These are phyloP conservation scores for Spathaspora hagerdaliae DNA, from an alignment of 805 yeast genomes.

Conservation along the genomic window DNA sequence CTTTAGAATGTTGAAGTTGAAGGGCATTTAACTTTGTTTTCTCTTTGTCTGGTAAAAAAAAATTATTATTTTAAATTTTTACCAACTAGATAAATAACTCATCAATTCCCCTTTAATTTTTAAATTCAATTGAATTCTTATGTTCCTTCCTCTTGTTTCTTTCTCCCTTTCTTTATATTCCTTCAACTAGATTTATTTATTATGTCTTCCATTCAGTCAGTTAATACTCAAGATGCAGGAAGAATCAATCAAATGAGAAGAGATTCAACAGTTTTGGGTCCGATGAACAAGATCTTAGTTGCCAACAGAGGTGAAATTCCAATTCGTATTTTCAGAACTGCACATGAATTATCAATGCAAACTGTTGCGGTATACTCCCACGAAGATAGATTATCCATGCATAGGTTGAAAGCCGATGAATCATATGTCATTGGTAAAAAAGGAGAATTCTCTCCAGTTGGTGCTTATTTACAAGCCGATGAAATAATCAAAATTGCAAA, in stretches of 20 bases:
- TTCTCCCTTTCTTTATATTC: background rate
- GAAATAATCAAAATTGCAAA: slow-evolving; percentile 66
- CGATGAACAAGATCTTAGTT: slow-evolving; percentile 61
- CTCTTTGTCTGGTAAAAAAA: too few species aligned
- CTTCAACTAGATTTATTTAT: background rate
- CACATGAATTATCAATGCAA: slow-evolving; percentile 95
- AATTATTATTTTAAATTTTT: too few species aligned
- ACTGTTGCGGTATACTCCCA: slow-evolving; percentile 94
- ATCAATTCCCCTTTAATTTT: background rate
- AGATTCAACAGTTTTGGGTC: slow-evolving; percentile 40
- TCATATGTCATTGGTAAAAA: slow-evolving; percentile 86
- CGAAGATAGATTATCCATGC: slow-evolving; percentile 93
- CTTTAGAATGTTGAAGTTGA: too few species aligned
- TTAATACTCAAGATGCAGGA: slow-evolving; percentile 5
- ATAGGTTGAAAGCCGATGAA: slow-evolving; percentile 90
- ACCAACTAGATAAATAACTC: background rate
- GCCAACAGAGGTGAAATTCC: slow-evolving; percentile 88
- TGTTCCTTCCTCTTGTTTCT: background rate
- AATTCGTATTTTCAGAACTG: slow-evolving; percentile 88
- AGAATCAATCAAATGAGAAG: slow-evolving; percentile 26
- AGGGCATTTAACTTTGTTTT: too few species aligned
- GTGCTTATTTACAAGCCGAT: slow-evolving; percentile 92
- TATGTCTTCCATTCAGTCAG: slow-evolving; percentile 4
- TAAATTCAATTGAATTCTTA: background rate
- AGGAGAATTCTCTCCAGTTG: slow-evolving; percentile 92